Evolutionary conservation across 305 asterid genomes (phyloP), one percentile per base, ranked within the genome.

Genomic region (Plantago rigida): DNA sequence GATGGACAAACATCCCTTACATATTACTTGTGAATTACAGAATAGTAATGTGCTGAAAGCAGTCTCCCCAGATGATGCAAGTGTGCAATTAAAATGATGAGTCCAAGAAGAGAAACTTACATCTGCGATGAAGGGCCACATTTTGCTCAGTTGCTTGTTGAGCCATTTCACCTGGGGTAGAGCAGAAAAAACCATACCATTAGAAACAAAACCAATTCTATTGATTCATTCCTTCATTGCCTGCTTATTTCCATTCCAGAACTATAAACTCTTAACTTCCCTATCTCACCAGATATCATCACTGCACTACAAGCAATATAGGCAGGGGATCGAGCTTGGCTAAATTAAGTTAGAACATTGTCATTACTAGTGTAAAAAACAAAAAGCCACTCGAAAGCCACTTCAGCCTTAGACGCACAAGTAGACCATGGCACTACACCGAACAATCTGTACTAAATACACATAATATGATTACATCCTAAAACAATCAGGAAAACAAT

Each of bases 61-160:
- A 36, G 42, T 6, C 42, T 1, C 42, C 15, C 42, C 10, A 53
- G 42, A 3, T 53, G 59, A 22, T 26, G 34, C 13, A 24, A 28
- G 26, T 22, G 26, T 22, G 26, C 26, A 22, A 22, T 22, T 22
- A 22, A 22, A 22, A 47, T 36, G 9, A 58, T 34, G 60, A 48
- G 28, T 57, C 24, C 9, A 51, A 65, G 63, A 39, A 65, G 55
- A 53, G 72, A 78, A 70, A 59, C 93, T 89, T 89, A 93, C 99
- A 79, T 89, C 99, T 62, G 99, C 99, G 45, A 93, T 76, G 74
- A 69, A 93, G 56, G 99, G 99, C 99, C 99, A 93, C 65, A 93
- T 71, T 72, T 93, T 93, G 63, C 79, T 66, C 73, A 93, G 77
- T 39, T 87, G 95, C 72, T 79, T 87, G 79, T 93, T 93, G 69